These are phyloP conservation scores for Euphorbia tirucalli DNA, from an alignment of 345 rosid species.

Conservation along the genomic window DNA sequence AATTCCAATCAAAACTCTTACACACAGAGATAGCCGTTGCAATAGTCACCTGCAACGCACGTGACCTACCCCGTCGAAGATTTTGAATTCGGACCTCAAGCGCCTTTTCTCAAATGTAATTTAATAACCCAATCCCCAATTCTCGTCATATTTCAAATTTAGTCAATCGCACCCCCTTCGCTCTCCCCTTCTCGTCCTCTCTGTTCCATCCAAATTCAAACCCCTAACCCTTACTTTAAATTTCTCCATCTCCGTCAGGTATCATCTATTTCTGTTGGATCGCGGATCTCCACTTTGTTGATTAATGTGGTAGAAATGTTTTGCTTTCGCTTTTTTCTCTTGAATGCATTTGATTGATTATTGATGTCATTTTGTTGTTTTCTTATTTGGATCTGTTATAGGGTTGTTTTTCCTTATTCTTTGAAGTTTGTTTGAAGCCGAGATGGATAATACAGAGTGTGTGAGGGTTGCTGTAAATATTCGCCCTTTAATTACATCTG, in stretches of 20 bases:
- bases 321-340: not conserved
- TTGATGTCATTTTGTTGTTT: not conserved
- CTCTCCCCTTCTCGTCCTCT: not conserved
- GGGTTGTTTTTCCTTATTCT: not conserved
- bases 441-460: constrained; percentile 47
- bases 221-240: not conserved
- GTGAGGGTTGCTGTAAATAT: constrained; percentile 89
- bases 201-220: constrained; percentile 2
- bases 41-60: constrained; percentile 14
- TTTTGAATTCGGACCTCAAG: constrained; percentile 28
- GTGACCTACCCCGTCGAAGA: constrained; percentile 20
- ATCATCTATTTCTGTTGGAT: not conserved
- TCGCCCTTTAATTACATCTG: constrained; percentile 81
- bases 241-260: constrained; percentile 1
- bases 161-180: not conserved
- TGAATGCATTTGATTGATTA: no score
- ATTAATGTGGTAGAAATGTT: not conserved
- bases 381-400: not conserved
- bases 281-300: no score
- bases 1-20: no score
- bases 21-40: constrained; percentile 11
- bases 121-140: not conserved
- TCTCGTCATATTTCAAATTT: not conserved
- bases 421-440: not conserved
- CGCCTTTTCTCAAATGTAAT: constrained; percentile 15